phyloP scores from a whole-genome alignment of 805 yeast genomes.

The Hagleromyces aurorensis region DNA sequence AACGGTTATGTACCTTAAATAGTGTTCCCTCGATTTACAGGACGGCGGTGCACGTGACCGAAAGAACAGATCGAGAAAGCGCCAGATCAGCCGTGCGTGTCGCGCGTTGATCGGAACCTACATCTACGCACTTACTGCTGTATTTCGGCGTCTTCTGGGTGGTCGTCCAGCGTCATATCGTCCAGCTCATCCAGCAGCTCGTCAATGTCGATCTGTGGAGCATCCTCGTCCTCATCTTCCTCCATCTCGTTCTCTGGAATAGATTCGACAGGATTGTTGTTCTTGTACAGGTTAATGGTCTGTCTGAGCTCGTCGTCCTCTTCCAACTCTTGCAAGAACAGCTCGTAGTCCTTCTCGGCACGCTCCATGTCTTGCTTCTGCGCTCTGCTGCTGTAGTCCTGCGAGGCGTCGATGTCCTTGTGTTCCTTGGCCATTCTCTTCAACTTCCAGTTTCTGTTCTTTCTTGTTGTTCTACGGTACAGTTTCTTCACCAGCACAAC shows the following conservation, averaged over 20 bases:
- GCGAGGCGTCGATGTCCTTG: conserved; percentile 73
- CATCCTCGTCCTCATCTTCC: conserved; percentile 65
- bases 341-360: conserved; percentile 91
- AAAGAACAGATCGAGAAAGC: too few relatives aligned
- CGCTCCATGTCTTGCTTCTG: conserved; percentile 84
- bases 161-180: conserved; percentile 76
- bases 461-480: conserved; percentile 71
- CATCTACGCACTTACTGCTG: conserved; percentile 1
- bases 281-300: conserved; percentile 81
- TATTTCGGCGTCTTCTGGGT: conserved; percentile 7
- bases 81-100: too few relatives aligned
- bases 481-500: conserved; percentile 83
- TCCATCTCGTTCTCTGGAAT: conserved; percentile 35
- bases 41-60: too few relatives aligned
- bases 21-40: too few relatives aligned
- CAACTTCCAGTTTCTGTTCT: conserved; percentile 79
- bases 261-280: conserved; percentile 28
- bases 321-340: conserved; percentile 93
- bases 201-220: conserved; percentile 82
- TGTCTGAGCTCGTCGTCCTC: conserved; percentile 94
- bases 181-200: conserved; percentile 93
- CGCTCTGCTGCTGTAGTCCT: conserved; percentile 51
- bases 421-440: conserved; percentile 98
- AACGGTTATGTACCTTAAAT: too few relatives aligned
- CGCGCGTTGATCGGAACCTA: too few relatives aligned